These are phyloP conservation scores for Hyaloscypha finlandica DNA, from an alignment of 495 filamentous ascomycete genomes.

Conservation along the genomic window DNA sequence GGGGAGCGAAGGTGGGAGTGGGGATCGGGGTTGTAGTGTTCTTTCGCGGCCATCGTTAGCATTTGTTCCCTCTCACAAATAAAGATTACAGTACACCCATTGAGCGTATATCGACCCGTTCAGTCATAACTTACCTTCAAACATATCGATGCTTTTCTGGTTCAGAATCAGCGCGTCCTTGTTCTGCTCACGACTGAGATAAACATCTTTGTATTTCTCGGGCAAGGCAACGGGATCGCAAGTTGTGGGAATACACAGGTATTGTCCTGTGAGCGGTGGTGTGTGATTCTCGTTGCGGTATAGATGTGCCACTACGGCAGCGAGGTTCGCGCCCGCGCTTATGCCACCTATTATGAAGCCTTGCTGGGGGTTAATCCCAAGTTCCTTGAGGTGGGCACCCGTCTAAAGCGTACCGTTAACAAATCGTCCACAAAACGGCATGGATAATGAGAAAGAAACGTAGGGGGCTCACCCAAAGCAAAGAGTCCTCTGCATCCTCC, in stretches of 20 bases:
- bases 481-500: constrained; percentile 50
- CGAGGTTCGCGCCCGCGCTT: constrained; percentile 50
- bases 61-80: not conserved
- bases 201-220: constrained; percentile 24
- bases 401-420: not conserved
- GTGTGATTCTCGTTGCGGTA: constrained; percentile 42
- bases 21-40: constrained; percentile 16
- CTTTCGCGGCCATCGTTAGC: not conserved
- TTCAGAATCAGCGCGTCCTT: constrained; percentile 25
- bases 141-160: not conserved
- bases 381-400: not conserved
- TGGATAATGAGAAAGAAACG: no score
- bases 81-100: not conserved
- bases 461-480: constrained; percentile 44
- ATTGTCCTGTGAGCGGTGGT: constrained; percentile 45
- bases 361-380: constrained; percentile 37
- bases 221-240: constrained; percentile 36
- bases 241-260: constrained; percentile 42
- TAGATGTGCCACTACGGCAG: constrained; percentile 43
- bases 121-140: not conserved
- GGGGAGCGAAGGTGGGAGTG: constrained; percentile 10
- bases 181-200: constrained; percentile 42
- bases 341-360: constrained; percentile 53
- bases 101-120: no score
- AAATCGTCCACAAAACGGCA: no score